These are phyloP conservation scores for Suhomyces sp. DNA, from an alignment of 805 yeast genomes.

Conservation along the genomic window DNA sequence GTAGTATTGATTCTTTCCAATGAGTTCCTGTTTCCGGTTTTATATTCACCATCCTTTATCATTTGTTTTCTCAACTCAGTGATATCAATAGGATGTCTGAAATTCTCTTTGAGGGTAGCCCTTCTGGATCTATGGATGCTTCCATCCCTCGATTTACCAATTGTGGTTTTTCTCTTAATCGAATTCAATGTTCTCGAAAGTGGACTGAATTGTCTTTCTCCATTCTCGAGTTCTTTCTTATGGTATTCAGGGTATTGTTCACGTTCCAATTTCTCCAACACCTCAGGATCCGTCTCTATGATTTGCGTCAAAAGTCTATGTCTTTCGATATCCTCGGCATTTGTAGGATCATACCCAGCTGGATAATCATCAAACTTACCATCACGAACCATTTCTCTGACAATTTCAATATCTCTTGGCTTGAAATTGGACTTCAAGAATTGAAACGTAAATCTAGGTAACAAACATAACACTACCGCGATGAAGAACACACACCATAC, in stretches of 20 bases:
- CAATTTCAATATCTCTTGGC: constrained; percentile 71
- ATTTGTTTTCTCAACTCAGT: constrained; percentile 37
- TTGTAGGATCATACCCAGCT: constrained; percentile 73
- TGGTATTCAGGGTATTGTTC: constrained; percentile 17
- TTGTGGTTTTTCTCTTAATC: constrained; percentile 33
- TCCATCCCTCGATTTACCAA: constrained; percentile 23
- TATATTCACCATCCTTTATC: constrained; percentile 38
- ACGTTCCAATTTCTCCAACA: constrained; percentile 34
- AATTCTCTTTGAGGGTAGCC: constrained; percentile 24
- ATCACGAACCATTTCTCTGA: constrained; percentile 64
- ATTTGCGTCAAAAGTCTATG: constrained; percentile 33
- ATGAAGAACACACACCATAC: constrained; percentile 69
- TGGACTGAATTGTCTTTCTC: no score
- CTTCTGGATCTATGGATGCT: constrained; percentile 17
- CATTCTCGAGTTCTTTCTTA: constrained; percentile 1
- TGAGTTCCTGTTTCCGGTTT: constrained; percentile 33
- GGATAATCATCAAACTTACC: constrained; percentile 74
- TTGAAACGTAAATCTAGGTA: constrained; percentile 69
- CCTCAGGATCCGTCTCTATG: constrained; percentile 33
- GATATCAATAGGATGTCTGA: constrained; percentile 34
- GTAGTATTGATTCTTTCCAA: constrained; percentile 44
- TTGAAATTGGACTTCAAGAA: constrained; percentile 48
- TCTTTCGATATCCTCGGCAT: constrained; percentile 49
- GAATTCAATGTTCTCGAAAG: constrained; percentile 31
- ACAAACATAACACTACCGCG: constrained; percentile 61